phyloP scores from a whole-genome alignment of 2,329 filamentous ascomycete species.

The Drechslerella stenobrocha region DNA sequence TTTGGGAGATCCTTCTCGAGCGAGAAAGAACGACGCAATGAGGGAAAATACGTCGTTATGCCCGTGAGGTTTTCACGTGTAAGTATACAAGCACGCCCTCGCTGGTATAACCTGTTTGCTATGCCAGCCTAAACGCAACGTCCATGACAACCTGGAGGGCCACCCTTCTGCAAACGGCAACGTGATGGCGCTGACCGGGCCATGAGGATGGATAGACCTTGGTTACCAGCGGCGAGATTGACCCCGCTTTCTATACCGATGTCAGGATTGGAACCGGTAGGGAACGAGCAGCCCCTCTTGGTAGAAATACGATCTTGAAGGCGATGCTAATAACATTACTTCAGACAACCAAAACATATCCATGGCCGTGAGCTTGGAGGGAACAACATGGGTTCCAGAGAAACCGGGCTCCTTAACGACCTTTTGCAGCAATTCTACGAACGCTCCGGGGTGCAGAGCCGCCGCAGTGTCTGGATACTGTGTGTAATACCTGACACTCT shows the following conservation, averaged over 20 bases:
- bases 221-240: no score
- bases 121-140: no score
- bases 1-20: not conserved
- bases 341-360: not conserved
- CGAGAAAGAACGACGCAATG: not conserved
- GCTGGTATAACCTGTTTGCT: no score
- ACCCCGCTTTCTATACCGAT: no score
- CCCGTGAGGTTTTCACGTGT: not conserved
- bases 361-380: not conserved
- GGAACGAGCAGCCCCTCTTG: no score
- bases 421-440: not conserved
- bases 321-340: no score
- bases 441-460: not conserved
- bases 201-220: no score
- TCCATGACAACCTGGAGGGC: no score
- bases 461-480: not conserved
- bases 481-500: not conserved
- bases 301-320: no score
- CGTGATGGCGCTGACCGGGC: no score
- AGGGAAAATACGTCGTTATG: not conserved
- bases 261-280: no score
- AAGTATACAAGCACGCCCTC: not conserved
- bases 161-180: no score
- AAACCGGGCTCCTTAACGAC: not conserved
- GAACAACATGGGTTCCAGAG: not conserved